A percentile compares a stretch with the other conserved stretches of the same genome.
Evolutionary conservation across 1,139 yeast species (phyloP).

Genomic region (Diutina pseudorugosa): DNA sequence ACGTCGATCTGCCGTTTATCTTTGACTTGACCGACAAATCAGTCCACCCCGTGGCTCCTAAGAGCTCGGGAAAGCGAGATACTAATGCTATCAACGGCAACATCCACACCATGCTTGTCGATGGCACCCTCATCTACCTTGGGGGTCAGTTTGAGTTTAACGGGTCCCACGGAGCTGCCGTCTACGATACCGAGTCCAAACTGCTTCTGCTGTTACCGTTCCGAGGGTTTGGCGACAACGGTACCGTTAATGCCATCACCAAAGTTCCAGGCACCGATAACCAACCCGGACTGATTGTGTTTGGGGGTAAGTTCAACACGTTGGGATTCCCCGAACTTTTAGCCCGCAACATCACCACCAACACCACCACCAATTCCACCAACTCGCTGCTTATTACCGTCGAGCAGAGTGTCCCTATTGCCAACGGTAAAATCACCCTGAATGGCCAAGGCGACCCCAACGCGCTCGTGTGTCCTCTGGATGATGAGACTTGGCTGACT

Average conservation of each 20-base stretch:
- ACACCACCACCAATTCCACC: slow-evolving; percentile 11
- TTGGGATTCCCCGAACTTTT: slow-evolving; percentile 44
- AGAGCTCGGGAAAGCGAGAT: slow-evolving; percentile 10
- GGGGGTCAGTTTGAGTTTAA: slow-evolving; percentile 68
- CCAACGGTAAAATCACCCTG: slow-evolving; percentile 45
- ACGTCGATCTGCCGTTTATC: slow-evolving; percentile 40
- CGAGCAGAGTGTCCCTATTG: slow-evolving; percentile 58
- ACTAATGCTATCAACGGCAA: slow-evolving; percentile 32
- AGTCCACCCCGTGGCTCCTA: slow-evolving; percentile 24
- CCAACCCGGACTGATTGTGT: slow-evolving; percentile 39
- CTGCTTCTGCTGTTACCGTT: slow-evolving; percentile 46
- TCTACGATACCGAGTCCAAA: slow-evolving; percentile 43
- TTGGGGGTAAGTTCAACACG: slow-evolving; percentile 66
- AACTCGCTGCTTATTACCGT: slow-evolving; percentile 32
- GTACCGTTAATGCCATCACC: slow-evolving; percentile 55
- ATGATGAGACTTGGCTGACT: slow-evolving; percentile 41
- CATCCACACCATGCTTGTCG: slow-evolving; percentile 37
- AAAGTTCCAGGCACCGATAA: slow-evolving; percentile 22
- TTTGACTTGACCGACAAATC: slow-evolving; percentile 36
- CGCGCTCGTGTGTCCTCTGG: slow-evolving; percentile 50
- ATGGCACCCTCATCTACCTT: slow-evolving; percentile 44
- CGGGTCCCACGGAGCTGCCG: slow-evolving; percentile 48
- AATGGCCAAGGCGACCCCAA: slow-evolving; percentile 33
- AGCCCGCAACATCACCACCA: slow-evolving; percentile 17
- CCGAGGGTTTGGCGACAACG: slow-evolving; percentile 59